phyloP scores from a whole-genome alignment of 805 yeast species.

The Jamesozyma hellenica region DNA sequence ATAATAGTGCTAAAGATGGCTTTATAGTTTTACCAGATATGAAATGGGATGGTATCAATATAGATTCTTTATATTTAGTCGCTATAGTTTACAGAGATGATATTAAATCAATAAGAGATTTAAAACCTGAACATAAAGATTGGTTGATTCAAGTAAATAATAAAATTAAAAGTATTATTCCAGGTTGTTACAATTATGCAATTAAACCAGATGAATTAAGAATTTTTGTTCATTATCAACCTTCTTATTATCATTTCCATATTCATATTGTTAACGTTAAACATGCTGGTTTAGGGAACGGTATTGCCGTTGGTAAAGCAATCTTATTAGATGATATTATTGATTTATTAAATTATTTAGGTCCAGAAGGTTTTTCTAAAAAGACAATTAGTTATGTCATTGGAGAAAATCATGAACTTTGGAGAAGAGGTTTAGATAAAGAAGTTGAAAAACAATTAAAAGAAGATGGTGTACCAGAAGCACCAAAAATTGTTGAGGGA shows the following conservation, averaged over 20 bases:
- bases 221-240: conserved; percentile 85
- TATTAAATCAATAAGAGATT: conserved; percentile 67
- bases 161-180: conserved; percentile 40
- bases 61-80: conserved; percentile 66
- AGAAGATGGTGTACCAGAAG: conserved; percentile 22
- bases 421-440: conserved; percentile 35
- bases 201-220: conserved; percentile 51
- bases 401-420: conserved; percentile 72
- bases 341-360: conserved; percentile 49
- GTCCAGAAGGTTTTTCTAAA: conserved; percentile 45
- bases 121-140: conserved; percentile 46
- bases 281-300: conserved; percentile 59
- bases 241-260: conserved; percentile 93
- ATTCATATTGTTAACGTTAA: conserved; percentile 73
- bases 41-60: conserved; percentile 83
- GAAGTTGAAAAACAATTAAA: conserved; percentile 21
- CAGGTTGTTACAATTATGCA: conserved; percentile 34
- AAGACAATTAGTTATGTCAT: conserved; percentile 55
- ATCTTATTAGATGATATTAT: conserved; percentile 72
- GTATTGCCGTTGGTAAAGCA: conserved; percentile 73
- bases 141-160: conserved; percentile 43
- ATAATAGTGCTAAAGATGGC: no score
- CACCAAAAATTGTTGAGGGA: conserved; percentile 8
- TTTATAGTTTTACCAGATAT: conserved; percentile 84
- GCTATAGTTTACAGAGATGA: conserved; percentile 63